Evolutionary conservation across 176 grass and related monocot species (phyloP), one percentile per base, ranked within the genome.

Genomic region (Tillandsia fasciculata): DNA sequence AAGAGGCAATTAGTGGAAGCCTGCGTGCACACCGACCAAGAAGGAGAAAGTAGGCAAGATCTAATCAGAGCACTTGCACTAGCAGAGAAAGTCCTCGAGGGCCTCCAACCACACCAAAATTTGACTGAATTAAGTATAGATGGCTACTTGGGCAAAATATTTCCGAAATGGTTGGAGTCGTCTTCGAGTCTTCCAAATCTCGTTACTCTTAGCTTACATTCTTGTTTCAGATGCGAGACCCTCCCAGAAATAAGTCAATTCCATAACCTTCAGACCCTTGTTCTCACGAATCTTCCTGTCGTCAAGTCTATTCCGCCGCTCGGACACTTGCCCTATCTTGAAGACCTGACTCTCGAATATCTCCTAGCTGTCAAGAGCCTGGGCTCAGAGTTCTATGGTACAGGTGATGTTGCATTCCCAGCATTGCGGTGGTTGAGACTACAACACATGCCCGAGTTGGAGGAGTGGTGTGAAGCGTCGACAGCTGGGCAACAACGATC

Each of bases 121-220:
- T 24, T 69, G 67, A 12, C 7, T 7, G 0, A 2, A 24, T 8
- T 69, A 49, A 1, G 24, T 0, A 24, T 24, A 24, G 0, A 24
- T 1, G 24, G 24, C 24, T 24, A 69, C 48, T 12, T 14, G n/a
- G 67, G 67, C 67, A 51, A 23, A n/a, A 22, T 12, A 4, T 47
- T 69, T 11, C 67, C 67, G 6, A 22, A 49, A n/a, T 69, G 67
- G 67, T 9, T 69, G 49, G 67, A 69, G 47, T 50, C 24, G 1
- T 24, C 23, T 0, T 24, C 9, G 2, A 18, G n/a, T 5, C 13
- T 52, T 24, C 67, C 67, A 51, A 22, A 69, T 52, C 48, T 69
- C n/a, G 67, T 12, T 8, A 3, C 51, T n/a, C 67, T 69, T 15
- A 2, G 17, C 12, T 47, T 69, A n/a, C 0, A 5, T 3, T 49